Evolutionary conservation across 495 filamentous ascomycete genomes (phyloP), one percentile per base, ranked within the genome.

Genomic region (Penicillium malachiteum): DNA sequence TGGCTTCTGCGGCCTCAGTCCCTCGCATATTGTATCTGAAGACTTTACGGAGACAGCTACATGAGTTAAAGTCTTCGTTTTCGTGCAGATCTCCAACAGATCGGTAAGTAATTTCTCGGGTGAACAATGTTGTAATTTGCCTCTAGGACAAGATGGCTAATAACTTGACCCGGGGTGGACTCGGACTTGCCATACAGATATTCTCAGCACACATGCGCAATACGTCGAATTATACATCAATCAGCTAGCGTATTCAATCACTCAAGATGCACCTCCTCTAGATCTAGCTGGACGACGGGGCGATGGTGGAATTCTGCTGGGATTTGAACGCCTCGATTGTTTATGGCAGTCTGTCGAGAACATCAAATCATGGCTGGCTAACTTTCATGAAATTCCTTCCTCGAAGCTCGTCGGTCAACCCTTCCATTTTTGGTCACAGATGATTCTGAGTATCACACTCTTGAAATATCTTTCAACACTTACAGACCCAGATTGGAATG

Each of bases 201-300:
- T 65, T 14, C 61, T 74, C 13, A 64, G 58, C 44, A 50, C 64
- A 34, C 65, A 74, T 42, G 51, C 56, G 8, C 63, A 73, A 49
- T 71, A 74, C 39, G 63, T 72, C 39, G 69, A 72, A 32, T 47
- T 76, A n/a, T 73, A 68, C 45, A 74, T 74, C 18, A 68, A 71
- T 41, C 64, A 73, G 7, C 48, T 65, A 38, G 56, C 57, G 12
- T 68, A 64, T 52, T 60, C 69, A 0, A 55, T 69, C 2, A 66
- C 39, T 33, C 48, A 52, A 14, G 53, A 64, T 14, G 26, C 64
- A 0, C 56, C 33, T 17, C 50, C 60, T 14, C 46, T 65, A 11
- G 41, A 49, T 21, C 32, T 54, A 11, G 37, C 70, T 40, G 47
- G 42, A 44, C 18, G 16, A 56, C 53, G 10, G 6, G 14, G 16